Conservation (phyloP, 345 rosid genomes). For the Populus simonii region DNA sequence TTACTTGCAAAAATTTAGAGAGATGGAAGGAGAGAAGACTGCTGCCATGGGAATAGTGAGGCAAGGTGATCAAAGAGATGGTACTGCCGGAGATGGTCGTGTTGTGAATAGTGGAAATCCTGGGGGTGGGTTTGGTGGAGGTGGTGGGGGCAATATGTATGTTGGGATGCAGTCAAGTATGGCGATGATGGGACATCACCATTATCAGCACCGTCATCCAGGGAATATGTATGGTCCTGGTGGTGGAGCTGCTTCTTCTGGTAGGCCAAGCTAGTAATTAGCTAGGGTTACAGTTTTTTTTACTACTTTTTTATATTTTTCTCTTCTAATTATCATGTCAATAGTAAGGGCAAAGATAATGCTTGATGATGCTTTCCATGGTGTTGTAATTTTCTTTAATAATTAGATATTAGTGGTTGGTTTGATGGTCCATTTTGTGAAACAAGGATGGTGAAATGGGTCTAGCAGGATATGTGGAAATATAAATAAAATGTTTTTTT, state of each 20-base stretch:
- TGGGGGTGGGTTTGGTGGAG: background rate
- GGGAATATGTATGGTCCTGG: background rate
- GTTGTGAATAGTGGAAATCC: background rate
- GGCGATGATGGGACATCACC: background rate
- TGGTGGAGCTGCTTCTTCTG: background rate
- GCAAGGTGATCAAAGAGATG: background rate
- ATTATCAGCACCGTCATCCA: background rate
- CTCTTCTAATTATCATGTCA: background rate
- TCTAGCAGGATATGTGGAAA: background rate
- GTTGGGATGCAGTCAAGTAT: background rate
- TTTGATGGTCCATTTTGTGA: background rate
- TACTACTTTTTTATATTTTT: background rate
- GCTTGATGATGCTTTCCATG: background rate
- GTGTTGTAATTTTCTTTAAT: background rate
- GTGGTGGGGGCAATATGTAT: background rate
- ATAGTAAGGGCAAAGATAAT: background rate
- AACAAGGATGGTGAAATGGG: too few species aligned
- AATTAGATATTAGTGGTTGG: background rate
- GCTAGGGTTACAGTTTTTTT: background rate
- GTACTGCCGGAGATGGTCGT: background rate
- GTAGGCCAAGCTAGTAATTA: background rate
- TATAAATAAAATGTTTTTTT: background rate
- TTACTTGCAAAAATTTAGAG: slow-evolving; percentile 6
- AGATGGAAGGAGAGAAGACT: slow-evolving; percentile 15
- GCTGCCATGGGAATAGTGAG: background rate